Conservation (phyloP, 805 yeast genomes). For the Lipomyces chichibuensis region DNA sequence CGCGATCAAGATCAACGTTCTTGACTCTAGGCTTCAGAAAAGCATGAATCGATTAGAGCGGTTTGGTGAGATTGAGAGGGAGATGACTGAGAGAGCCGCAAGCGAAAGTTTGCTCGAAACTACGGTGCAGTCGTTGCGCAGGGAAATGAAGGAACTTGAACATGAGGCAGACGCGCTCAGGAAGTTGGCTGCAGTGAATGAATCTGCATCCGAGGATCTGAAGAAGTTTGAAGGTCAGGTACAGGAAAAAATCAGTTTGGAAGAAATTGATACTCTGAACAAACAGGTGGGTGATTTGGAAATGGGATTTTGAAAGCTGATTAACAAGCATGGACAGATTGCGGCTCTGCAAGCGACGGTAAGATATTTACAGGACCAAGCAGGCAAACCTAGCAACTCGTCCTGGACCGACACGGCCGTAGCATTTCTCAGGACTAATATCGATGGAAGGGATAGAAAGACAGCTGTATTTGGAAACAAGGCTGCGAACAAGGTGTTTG, state of each 20-base stretch:
- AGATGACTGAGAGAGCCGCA: slow-evolving; percentile 23
- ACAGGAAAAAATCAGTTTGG: slow-evolving; percentile 15
- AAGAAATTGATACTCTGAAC: slow-evolving; percentile 18
- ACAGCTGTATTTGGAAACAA: not conserved
- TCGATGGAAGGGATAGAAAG: not conserved
- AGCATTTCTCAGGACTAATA: not conserved
- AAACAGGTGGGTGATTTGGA: slow-evolving; percentile 14
- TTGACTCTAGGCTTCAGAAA: slow-evolving; percentile 35
- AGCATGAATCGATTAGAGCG: slow-evolving; percentile 15
- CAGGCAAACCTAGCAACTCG: not conserved
- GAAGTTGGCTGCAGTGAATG: slow-evolving; percentile 1
- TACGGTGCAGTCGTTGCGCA: slow-evolving; percentile 9
- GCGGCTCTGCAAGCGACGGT: slow-evolving; percentile 14
- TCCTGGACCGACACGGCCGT: not conserved
- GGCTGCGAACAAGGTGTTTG: not conserved
- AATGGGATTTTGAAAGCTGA: not conserved
- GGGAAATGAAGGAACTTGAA: slow-evolving; percentile 11
- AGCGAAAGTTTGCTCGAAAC: slow-evolving; percentile 7
- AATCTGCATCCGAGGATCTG: slow-evolving; percentile 13
- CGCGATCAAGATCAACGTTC: slow-evolving; percentile 35
- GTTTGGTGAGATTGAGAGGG: slow-evolving; percentile 36
- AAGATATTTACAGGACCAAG: slow-evolving; percentile 6
- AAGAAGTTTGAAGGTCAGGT: slow-evolving; percentile 15
- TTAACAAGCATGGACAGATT: slow-evolving; percentile 2
- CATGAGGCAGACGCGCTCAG: slow-evolving; percentile 12